These are phyloP conservation scores for Globisporangium uncinulatum DNA, from an alignment of 352 stramenopile species.

Conservation along the genomic window DNA sequence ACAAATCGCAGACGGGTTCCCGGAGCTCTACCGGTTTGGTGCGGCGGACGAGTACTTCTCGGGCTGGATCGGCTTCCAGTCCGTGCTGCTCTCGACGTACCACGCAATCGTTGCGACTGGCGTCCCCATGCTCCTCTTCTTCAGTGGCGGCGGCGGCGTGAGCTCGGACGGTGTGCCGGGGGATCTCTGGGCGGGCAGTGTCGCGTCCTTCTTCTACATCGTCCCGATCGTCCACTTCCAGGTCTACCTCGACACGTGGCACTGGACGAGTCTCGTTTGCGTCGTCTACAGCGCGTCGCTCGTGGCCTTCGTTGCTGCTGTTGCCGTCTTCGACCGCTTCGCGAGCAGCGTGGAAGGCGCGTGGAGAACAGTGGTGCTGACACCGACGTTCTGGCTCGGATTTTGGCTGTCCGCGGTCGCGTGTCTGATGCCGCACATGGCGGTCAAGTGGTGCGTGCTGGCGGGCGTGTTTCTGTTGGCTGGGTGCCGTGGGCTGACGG, in stretches of 20 bases:
- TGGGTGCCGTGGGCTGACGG: too few relatives aligned
- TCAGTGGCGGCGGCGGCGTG: constrained; percentile 42
- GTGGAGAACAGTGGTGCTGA: constrained; percentile 25
- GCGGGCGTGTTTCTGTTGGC: neutral
- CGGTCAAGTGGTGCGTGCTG: constrained; percentile 47
- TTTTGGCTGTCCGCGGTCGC: constrained; percentile 33
- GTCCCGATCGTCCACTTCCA: constrained; percentile 91
- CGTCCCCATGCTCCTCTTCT: constrained; percentile 49
- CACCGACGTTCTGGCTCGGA: constrained; percentile 55
- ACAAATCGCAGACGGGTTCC: constrained; percentile 55
- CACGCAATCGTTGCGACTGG: constrained; percentile 57
- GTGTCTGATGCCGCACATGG: constrained; percentile 60
- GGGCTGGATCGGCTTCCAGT: constrained; percentile 31
- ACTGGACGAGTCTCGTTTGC: constrained; percentile 51
- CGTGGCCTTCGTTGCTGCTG: constrained; percentile 35
- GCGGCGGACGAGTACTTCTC: constrained; percentile 62
- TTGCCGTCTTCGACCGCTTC: constrained; percentile 54
- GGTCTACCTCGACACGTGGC: constrained; percentile 76
- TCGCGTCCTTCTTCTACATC: constrained; percentile 91
- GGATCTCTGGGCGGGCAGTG: constrained; percentile 87
- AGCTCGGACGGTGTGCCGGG: constrained; percentile 28
- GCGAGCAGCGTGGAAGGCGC: constrained; percentile 39
- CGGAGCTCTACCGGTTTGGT: constrained; percentile 65
- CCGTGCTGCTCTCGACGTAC: constrained; percentile 33
- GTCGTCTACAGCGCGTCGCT: constrained; percentile 46